These are phyloP conservation scores for Ensete glaucum DNA, from an alignment of 176 grass and related monocot genomes.

Conservation along the genomic window DNA sequence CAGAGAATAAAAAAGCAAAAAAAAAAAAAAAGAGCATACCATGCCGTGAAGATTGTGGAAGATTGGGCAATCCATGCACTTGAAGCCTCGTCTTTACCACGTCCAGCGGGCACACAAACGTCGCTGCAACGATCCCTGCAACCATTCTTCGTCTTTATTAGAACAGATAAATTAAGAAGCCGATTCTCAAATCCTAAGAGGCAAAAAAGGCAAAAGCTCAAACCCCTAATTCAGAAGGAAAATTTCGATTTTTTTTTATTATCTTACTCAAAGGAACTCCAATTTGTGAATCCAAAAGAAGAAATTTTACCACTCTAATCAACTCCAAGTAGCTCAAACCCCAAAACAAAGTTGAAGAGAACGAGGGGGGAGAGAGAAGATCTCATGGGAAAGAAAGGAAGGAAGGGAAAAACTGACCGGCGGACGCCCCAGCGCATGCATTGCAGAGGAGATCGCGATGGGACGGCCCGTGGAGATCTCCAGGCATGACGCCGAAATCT, in stretches of 20 bases:
- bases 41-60: constrained; percentile 24
- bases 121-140: constrained; percentile 70
- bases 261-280: not conserved
- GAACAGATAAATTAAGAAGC: not conserved
- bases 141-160: not conserved
- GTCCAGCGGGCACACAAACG: constrained; percentile 91
- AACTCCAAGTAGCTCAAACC: not conserved
- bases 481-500: not conserved
- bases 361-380: not conserved
- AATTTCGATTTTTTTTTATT: no score
- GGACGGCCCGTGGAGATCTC: not conserved
- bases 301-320: not conserved
- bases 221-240: not conserved
- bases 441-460: constrained; percentile 3
- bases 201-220: not conserved
- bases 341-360: not conserved
- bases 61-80: constrained; percentile 63
- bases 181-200: not conserved
- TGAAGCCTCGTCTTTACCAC: constrained; percentile 98
- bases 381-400: no score
- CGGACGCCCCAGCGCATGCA: constrained; percentile 6
- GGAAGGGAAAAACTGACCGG: not conserved
- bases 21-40: constrained; percentile 33
- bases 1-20: constrained; percentile 15
- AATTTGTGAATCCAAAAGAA: not conserved